Conservation (phyloP, 805 yeast genomes). For the Metschnikowia continentalis region DNA sequence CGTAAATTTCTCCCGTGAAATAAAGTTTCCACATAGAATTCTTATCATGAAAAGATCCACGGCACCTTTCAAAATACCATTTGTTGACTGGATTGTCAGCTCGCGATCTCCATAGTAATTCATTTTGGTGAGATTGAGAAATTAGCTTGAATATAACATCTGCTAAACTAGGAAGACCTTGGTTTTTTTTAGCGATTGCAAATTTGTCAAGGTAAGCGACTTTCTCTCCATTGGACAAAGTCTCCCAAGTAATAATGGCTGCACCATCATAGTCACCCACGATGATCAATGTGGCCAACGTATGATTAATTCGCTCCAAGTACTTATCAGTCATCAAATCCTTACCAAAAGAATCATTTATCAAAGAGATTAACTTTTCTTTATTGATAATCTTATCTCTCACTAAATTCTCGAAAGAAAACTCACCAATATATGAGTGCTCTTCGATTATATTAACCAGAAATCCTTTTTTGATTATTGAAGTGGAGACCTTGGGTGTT, state of each 20-base stretch:
- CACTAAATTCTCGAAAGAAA: constrained; percentile 40
- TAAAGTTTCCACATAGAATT: constrained; percentile 40
- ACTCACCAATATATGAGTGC: constrained; percentile 26
- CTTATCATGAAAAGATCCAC: constrained; percentile 50
- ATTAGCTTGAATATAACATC: constrained; percentile 87
- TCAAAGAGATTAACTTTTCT: constrained; percentile 51
- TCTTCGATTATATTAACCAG: constrained; percentile 44
- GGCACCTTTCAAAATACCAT: constrained; percentile 93
- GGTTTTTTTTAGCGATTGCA: constrained; percentile 78
- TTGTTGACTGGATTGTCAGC: constrained; percentile 86
- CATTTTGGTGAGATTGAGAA: constrained; percentile 61
- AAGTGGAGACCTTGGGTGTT: constrained; percentile 63
- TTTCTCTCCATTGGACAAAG: constrained; percentile 19
- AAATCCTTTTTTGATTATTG: constrained; percentile 75
- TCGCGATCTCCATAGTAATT: constrained; percentile 87
- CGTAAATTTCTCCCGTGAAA: constrained; percentile 39
- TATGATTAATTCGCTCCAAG: constrained; percentile 56
- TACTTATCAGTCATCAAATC: constrained; percentile 64
- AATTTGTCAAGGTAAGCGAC: constrained; percentile 89
- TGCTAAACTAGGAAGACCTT: constrained; percentile 91
- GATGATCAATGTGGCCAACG: constrained; percentile 71
- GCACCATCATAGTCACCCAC: constrained; percentile 96
- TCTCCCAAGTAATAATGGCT: constrained; percentile 87
- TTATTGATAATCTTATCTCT: constrained; percentile 46
- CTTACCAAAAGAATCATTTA: constrained; percentile 77